Percentiles rank a stretch among this genome's conserved stretches.
Evolutionary conservation across 345 rosid species (phyloP).

Genomic region (Hibiscus tridactylites): DNA sequence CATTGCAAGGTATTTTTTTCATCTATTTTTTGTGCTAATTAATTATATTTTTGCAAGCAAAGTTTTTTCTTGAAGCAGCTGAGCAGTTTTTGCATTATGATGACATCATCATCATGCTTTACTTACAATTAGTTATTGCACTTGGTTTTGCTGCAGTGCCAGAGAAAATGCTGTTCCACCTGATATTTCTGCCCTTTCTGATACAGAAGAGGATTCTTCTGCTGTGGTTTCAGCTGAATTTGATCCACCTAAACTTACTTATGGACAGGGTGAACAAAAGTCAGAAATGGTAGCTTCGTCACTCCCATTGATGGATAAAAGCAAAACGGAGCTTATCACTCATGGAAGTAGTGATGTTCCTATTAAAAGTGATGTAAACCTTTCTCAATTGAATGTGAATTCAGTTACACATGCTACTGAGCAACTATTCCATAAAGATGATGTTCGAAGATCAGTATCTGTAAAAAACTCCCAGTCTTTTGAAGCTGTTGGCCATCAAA

Average conservation of each 20-base stretch:
- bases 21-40: not conserved
- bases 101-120: conserved; percentile 2
- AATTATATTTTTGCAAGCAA: not conserved
- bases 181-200: conserved; percentile 31
- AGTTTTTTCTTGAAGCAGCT: not conserved
- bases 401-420: conserved; percentile 20
- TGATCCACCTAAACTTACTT: conserved; percentile 25
- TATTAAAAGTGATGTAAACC: conserved; percentile 22
- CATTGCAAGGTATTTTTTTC: conserved; percentile 56
- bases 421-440: conserved; percentile 2
- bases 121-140: conserved; percentile 11
- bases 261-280: conserved; percentile 25
- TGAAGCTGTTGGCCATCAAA: conserved; percentile 28
- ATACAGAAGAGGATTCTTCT: conserved; percentile 44
- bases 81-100: not conserved
- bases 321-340: conserved; percentile 13
- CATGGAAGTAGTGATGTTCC: conserved; percentile 17
- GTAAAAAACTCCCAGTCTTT: conserved; percentile 18
- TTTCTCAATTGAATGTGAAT: conserved; percentile 20
- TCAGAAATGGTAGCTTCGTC: conserved; percentile 13
- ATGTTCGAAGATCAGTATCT: conserved; percentile 19
- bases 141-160: conserved; percentile 36
- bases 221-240: conserved; percentile 20
- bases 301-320: conserved; percentile 16
- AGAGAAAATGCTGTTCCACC: conserved; percentile 30